A percentile compares a stretch with the other conserved stretches of the same genome.
Conservation (phyloP, 352 stramenopile genomes). For the Lagenidium giganteum region DNA sequence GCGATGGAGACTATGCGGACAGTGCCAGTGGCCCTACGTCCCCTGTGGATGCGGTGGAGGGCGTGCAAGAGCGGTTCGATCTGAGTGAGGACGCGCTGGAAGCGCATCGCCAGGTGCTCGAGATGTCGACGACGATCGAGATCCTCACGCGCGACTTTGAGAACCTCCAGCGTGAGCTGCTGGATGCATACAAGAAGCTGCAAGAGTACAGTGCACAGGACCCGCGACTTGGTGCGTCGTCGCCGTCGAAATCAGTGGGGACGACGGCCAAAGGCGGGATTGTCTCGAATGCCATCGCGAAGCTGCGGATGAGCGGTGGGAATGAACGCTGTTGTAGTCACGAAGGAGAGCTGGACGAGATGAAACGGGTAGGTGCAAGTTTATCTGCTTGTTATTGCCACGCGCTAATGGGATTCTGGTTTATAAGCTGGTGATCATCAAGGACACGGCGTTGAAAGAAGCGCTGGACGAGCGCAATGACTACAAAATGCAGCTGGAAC, state of each 20-base stretch:
- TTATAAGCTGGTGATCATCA: slow-evolving; percentile 39
- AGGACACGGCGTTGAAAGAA: slow-evolving; percentile 48
- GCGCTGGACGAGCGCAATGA: slow-evolving; percentile 53
- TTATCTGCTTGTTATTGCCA: no score
- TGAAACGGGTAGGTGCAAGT: slow-evolving; percentile 19
- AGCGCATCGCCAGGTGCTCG: slow-evolving; percentile 54
- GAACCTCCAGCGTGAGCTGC: slow-evolving; percentile 42
- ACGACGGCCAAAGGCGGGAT: slow-evolving; percentile 14
- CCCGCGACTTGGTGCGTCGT: slow-evolving; percentile 8
- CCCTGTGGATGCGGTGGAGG: background rate
- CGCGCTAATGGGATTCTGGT: no score
- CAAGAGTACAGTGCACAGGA: slow-evolving; percentile 28
- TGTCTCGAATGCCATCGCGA: slow-evolving; percentile 20
- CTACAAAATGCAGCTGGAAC: slow-evolving; percentile 41
- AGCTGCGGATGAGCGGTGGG: slow-evolving; percentile 11
- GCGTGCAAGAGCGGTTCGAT: background rate
- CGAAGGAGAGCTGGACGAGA: slow-evolving; percentile 20
- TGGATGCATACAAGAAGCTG: slow-evolving; percentile 48
- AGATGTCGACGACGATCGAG: slow-evolving; percentile 59
- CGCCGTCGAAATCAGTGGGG: slow-evolving; percentile 15
- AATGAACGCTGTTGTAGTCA: slow-evolving; percentile 21
- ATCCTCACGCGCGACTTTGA: slow-evolving; percentile 57
- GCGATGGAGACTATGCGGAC: background rate
- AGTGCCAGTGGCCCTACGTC: background rate
- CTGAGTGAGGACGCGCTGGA: slow-evolving; percentile 27